Evolutionary conservation across 2,329 filamentous ascomycete genomes (phyloP).

Genomic region (Trichoderma polysporum): DNA sequence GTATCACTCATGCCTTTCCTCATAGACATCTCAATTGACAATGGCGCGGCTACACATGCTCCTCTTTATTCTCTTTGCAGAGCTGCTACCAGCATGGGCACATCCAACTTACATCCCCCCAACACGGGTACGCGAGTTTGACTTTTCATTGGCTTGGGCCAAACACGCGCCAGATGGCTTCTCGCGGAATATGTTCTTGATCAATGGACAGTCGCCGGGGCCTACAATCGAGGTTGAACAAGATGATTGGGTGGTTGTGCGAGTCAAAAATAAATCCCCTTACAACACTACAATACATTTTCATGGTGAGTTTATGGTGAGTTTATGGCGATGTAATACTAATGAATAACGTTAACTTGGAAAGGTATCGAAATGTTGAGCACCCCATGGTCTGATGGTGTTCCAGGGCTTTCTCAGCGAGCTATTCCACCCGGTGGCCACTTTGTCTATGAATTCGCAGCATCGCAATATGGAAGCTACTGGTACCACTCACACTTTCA

Average conservation of each 20-base stretch:
- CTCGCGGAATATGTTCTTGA: slow-evolving; percentile 45
- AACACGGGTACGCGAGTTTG: slow-evolving; percentile 24
- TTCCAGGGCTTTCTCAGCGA: slow-evolving; percentile 55
- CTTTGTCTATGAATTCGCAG: slow-evolving; percentile 56
- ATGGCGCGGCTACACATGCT: not conserved
- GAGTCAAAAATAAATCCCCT: slow-evolving; percentile 47
- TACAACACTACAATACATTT: slow-evolving; percentile 51
- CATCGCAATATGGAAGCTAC: slow-evolving; percentile 56
- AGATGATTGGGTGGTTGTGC: slow-evolving; percentile 48
- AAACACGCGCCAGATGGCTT: slow-evolving; percentile 46
- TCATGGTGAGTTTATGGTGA: slow-evolving; percentile 48
- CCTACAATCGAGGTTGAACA: slow-evolving; percentile 55
- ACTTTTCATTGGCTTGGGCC: slow-evolving; percentile 39
- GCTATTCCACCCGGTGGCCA: slow-evolving; percentile 48
- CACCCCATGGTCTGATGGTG: slow-evolving; percentile 61
- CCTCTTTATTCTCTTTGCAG: not conserved
- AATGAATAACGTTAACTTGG: not conserved
- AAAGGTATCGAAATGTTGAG: slow-evolving; percentile 48
- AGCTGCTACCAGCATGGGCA: not conserved
- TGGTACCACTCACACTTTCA: slow-evolving; percentile 61
- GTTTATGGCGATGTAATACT: not conserved
- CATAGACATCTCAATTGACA: not conserved
- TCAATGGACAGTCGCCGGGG: slow-evolving; percentile 63
- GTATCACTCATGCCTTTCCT: not conserved
- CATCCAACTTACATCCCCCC: not conserved